Conservation (phyloP, 1,284 basidiomycete species). For the Athelia psychrophila region DNA sequence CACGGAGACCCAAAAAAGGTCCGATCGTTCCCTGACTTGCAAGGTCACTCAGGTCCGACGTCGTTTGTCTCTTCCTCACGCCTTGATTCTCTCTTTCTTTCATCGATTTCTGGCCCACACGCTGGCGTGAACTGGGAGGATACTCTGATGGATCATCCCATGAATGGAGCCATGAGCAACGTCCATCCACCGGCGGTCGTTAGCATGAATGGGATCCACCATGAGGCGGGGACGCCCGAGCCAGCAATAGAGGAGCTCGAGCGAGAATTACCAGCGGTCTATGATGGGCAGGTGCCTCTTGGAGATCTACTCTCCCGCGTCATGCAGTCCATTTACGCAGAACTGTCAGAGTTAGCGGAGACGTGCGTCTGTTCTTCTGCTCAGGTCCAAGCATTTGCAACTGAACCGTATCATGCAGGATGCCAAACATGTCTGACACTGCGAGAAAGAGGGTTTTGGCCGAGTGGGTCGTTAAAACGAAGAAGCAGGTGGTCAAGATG, state of each 20-base stretch:
- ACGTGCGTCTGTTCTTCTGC: constrained; percentile 55
- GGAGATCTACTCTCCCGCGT: constrained; percentile 75
- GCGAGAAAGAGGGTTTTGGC: constrained; percentile 80
- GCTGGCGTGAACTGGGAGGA: not conserved
- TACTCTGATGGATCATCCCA: not conserved
- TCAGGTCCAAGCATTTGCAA: not conserved
- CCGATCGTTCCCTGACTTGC: no score
- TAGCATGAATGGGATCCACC: constrained; percentile 17
- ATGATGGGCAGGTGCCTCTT: constrained; percentile 73
- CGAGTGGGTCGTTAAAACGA: constrained; percentile 84
- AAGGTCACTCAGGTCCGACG: no score
- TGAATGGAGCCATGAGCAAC: not conserved
- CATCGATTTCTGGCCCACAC: not conserved
- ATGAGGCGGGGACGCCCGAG: constrained; percentile 31
- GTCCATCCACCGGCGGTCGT: not conserved
- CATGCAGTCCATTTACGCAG: constrained; percentile 78
- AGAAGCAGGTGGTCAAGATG: constrained; percentile 88
- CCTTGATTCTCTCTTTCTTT: no score
- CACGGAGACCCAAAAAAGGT: no score
- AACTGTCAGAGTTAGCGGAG: constrained; percentile 81
- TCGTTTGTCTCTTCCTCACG: no score
- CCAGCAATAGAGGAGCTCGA: constrained; percentile 61
- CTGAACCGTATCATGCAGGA: constrained; percentile 37
- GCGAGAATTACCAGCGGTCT: constrained; percentile 71
- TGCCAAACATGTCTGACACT: constrained; percentile 82